Evolutionary conservation across 1,284 basidiomycete genomes (phyloP).

Genomic region (Porphyrellus sp.): DNA sequence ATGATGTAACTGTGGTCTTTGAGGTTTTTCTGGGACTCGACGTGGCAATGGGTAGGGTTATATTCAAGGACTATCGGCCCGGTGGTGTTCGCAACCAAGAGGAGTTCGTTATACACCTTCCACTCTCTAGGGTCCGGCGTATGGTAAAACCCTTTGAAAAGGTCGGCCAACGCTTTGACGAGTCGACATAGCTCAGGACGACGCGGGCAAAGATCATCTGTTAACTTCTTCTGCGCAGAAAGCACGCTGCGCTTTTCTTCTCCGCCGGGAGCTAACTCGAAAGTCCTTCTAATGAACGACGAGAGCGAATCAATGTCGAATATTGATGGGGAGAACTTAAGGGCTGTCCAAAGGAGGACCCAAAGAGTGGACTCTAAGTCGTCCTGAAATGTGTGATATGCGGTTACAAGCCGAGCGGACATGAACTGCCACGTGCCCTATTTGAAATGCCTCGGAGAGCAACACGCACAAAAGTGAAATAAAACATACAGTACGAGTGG

Average conservation of each 20-base stretch:
- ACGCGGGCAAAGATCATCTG: background rate
- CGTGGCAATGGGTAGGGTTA: background rate
- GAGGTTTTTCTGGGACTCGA: background rate
- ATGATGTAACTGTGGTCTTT: background rate
- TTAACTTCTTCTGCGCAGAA: no score
- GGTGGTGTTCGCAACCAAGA: background rate
- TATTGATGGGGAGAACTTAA: background rate
- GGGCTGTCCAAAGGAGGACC: background rate
- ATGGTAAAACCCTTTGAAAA: background rate
- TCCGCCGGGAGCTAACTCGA: background rate
- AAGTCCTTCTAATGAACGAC: background rate
- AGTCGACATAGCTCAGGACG: background rate
- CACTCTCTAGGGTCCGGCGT: background rate
- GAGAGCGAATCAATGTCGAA: background rate
- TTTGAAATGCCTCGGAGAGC: no score
- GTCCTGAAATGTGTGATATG: background rate
- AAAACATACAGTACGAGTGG: no score
- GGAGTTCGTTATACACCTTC: background rate
- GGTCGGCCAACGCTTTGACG: background rate
- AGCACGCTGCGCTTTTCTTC: no score
- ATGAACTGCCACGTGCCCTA: no score
- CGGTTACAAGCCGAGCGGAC: no score
- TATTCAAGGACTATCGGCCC: background rate
- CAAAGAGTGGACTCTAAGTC: background rate
- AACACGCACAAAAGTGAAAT: no score